Evolutionary conservation across 768 basidiomycete genomes (phyloP), one percentile per base, ranked within the genome.

Genomic region (Dendrothele bispora): DNA sequence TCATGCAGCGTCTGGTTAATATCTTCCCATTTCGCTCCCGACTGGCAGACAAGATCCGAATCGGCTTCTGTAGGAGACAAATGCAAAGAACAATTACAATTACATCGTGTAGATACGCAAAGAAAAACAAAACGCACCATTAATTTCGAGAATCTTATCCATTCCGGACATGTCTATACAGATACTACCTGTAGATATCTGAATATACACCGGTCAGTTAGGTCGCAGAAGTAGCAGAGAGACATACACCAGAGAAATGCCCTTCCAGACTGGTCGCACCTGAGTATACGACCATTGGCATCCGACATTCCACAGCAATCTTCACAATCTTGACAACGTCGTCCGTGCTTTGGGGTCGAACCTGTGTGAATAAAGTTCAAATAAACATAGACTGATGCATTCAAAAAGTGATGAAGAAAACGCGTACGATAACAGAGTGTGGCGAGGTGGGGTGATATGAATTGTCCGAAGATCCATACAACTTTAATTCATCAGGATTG

Each of bases 251-350:
- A 27, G 75, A 69, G 51, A 77, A 82, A 50, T 91, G 86, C 0
- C 91, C 91, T 59, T 94, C 92, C 21, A 94, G 62, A 56, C 79
- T 83, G 0, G 92, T 95, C 2, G 84, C 92, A 5, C 88, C 92
- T 0, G 84, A 83, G 63, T 86, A 92, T 3, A 90, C 78, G 1
- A 79, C 80, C 18, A 95, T 64, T 0, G 92, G 93, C 68, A 93
- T 84, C 25, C 72, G 73, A 65, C 83, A 86, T 63, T 83, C 83
- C 35, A 74, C 76, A 3, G 92, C 86, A 37, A 88, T 74, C 48
- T 84, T 79, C 39, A 95, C 85, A 39, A 92, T 75, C 54, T 79
- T 75, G 36, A 85, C 83, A 1, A 95, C 90, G 54, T 95, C 91
- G 52, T 89, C 44, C 2, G 44, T 46, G 21, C 22, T 37, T 37